These are phyloP conservation scores for Casuarina equisetifolia DNA, from an alignment of 306 rosid species.

Conservation along the genomic window DNA sequence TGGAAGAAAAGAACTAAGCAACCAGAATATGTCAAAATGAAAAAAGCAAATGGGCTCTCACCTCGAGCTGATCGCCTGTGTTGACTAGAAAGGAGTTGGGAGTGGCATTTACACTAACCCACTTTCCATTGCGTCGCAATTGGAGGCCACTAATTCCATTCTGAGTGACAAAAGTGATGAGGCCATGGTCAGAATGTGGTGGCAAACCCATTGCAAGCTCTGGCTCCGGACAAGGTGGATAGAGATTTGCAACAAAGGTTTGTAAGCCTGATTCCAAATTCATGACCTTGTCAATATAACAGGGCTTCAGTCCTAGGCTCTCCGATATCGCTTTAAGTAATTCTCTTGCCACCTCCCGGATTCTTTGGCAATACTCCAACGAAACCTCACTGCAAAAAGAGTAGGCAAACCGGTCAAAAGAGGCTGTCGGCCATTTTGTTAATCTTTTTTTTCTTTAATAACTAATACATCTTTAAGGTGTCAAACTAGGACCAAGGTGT, in stretches of 20 bases:
- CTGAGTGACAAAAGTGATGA: conserved; percentile 16
- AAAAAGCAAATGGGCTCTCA: background rate
- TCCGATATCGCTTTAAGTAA: conserved; percentile 16
- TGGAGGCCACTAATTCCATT: conserved; percentile 35
- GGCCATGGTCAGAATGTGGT: conserved; percentile 30
- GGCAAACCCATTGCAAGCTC: conserved; percentile 29
- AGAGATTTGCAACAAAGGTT: conserved; percentile 13
- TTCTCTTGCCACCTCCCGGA: conserved; percentile 10
- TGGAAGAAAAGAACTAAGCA: too few relatives aligned
- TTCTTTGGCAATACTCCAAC: conserved; percentile 4
- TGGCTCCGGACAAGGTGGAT: conserved; percentile 37
- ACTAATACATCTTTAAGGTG: too few relatives aligned
- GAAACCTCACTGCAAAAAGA: conserved; percentile 8
- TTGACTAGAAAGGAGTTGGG: conserved; percentile 28
- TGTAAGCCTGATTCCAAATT: conserved; percentile 22
- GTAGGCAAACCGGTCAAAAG: background rate
- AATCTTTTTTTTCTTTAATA: too few relatives aligned
- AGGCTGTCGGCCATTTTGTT: background rate
- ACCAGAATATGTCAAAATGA: too few relatives aligned
- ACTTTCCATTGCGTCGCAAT: conserved; percentile 21
- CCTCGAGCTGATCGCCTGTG: conserved; percentile 30
- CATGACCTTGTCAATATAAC: conserved; percentile 21
- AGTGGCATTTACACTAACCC: conserved; percentile 18
- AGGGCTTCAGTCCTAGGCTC: conserved; percentile 29
- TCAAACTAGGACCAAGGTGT: too few relatives aligned